Conservation (phyloP, 257 asterid genomes). For the Sherardia arvensis region DNA sequence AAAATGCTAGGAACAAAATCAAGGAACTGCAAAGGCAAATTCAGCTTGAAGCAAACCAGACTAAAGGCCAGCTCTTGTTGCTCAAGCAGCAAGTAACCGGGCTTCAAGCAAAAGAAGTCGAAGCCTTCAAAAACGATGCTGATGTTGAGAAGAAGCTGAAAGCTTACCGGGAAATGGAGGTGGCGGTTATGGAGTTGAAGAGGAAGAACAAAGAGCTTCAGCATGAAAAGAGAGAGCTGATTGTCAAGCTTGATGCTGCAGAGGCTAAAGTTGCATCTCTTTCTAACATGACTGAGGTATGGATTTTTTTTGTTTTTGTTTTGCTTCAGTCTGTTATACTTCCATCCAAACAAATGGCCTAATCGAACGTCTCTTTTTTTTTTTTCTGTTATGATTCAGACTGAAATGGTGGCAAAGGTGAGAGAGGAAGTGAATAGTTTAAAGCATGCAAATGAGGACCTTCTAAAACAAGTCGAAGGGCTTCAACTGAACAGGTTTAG, state of each 20-base stretch:
- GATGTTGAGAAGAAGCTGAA: constrained; percentile 79
- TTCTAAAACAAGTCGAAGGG: constrained; percentile 86
- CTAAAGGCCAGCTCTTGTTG: constrained; percentile 78
- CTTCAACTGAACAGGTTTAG: constrained; percentile 95
- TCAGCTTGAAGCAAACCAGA: constrained; percentile 88
- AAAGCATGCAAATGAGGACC: constrained; percentile 76
- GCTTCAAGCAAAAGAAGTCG: constrained; percentile 76
- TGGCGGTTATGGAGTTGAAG: constrained; percentile 83
- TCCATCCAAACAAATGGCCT: neutral
- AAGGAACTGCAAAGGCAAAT: constrained; percentile 78
- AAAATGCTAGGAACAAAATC: constrained; percentile 60
- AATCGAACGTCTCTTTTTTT: neutral
- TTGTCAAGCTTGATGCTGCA: constrained; percentile 63
- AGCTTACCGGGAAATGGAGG: constrained; percentile 66
- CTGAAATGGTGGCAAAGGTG: constrained; percentile 71
- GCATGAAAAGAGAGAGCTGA: constrained; percentile 76
- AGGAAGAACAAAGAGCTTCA: constrained; percentile 93
- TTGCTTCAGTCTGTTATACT: neutral
- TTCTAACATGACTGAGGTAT: constrained; percentile 89
- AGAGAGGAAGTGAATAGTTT: constrained; percentile 64
- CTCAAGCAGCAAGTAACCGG: constrained; percentile 85
- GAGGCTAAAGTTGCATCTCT: constrained; percentile 59
- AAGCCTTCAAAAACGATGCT: constrained; percentile 44
- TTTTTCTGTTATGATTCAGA: constrained; percentile 35
- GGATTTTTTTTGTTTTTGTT: neutral